A percentile compares a stretch with the other conserved stretches of the same genome.
phyloP scores from a whole-genome alignment of 345 rosid species.

The Durio zibethinus region DNA sequence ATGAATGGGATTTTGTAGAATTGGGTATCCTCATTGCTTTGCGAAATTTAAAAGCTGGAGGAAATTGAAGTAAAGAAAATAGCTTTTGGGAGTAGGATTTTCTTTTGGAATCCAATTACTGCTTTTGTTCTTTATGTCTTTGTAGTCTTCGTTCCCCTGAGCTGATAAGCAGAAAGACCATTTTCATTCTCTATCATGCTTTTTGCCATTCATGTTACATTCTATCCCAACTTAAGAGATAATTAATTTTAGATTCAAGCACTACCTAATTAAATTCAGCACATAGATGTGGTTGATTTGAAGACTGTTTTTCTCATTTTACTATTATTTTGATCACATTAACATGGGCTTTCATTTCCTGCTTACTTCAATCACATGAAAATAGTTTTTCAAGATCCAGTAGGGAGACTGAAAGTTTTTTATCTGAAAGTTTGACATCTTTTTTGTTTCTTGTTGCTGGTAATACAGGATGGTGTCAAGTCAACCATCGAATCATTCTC shows the following conservation, averaged over 20 bases:
- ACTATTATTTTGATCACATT: too few relatives aligned
- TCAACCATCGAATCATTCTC: constrained; percentile 64
- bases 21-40: neutral
- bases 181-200: neutral
- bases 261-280: neutral
- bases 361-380: neutral
- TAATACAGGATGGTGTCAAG: constrained; percentile 66
- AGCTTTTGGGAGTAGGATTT: neutral
- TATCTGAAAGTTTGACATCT: constrained; percentile 2
- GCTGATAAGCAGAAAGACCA: neutral
- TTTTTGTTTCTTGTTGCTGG: constrained; percentile 19
- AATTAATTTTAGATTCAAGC: constrained; percentile 3
- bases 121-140: neutral
- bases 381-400: neutral
- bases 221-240: neutral
- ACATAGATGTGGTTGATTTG: constrained; percentile 8
- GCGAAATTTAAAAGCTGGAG: neutral
- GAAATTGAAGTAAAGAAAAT: neutral
- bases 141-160: neutral
- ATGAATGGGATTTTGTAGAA: constrained; percentile 9
- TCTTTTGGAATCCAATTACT: neutral
- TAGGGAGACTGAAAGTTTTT: neutral
- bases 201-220: neutral
- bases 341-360: constrained; percentile 13
- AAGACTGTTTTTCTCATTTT: neutral